Evolutionary conservation across 1,284 basidiomycete genomes (phyloP), one percentile per base, ranked within the genome.

Genomic region (Phellopilus nigrolimitatus): DNA sequence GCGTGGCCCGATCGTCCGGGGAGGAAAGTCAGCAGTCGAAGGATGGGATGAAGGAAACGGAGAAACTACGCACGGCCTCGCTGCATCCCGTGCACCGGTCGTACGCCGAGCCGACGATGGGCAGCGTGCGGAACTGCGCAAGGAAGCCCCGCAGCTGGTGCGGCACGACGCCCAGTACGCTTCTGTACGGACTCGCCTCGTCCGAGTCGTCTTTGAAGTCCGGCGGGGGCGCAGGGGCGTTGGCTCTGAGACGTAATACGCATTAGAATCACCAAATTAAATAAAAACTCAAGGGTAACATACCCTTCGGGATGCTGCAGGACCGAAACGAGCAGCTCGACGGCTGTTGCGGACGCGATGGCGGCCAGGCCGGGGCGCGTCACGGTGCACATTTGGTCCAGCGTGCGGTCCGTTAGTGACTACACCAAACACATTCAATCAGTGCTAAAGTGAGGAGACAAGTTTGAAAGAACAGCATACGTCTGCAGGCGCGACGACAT

Each of bases 301-400:
- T 63, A 93, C 92, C 91, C 88, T 17, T 84, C 73, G 0, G 91
- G 90, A 70, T 98, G 95, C 62, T 98, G 95, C 17, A 98, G 59
- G 0, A 97, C 68, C 0, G 93, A 91, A 0, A 92, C 85, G 30
- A 99, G 79, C 5, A 99, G 72, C 63, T 99, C 97, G 0, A 98
- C 95, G 0, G 93, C 93, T 0, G 86, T 89, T 0, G 94, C 86
- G 0, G 89, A 84, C 0, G 95, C 95, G 37, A 98, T 94, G 0
- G 91, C 82, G 0, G 95, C 97, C 0, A 98, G 75, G 0, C 95
- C 95, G 0, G 97, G 95, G n/a, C 97, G 74, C 0, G 95, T 97
- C 10, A 99, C 97, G 0, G 97, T 99, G 64, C 97, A 99, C 95
- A 98, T 98, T 65, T 99, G 95, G 65, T 99, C 97, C 22, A 99